Percentiles rank a stretch among this genome's conserved stretches.
phyloP scores from a whole-genome alignment of 805 yeast species.

The Yarrowia sp. region DNA sequence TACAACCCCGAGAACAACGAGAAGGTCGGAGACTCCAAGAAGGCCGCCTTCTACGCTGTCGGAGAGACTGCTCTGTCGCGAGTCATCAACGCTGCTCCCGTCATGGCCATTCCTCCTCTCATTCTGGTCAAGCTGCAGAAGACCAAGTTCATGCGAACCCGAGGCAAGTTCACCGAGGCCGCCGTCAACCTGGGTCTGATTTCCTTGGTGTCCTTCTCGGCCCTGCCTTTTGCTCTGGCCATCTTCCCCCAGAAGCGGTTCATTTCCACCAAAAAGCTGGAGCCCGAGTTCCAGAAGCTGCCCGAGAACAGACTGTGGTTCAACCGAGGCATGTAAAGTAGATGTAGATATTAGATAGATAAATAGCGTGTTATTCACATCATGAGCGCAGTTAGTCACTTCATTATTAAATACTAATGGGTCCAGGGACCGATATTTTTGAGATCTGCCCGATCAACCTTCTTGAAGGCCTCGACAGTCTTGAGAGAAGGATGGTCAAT shows the following conservation, averaged over 20 bases:
- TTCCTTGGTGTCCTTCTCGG: slow-evolving; percentile 82
- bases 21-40: slow-evolving; percentile 70
- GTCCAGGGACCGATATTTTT: slow-evolving; percentile 35
- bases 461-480: slow-evolving; percentile 29
- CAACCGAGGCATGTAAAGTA: slow-evolving; percentile 84
- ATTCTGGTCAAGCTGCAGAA: slow-evolving; percentile 78
- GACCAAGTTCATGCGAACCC: slow-evolving; percentile 65
- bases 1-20: slow-evolving; percentile 50
- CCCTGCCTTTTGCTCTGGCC: slow-evolving; percentile 92
- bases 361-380: background rate
- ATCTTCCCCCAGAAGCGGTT: slow-evolving; percentile 90
- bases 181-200: slow-evolving; percentile 84
- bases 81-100: slow-evolving; percentile 94
- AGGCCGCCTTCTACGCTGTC: slow-evolving; percentile 91
- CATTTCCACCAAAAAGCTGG: slow-evolving; percentile 66
- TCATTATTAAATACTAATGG: slow-evolving; percentile 10
- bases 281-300: slow-evolving; percentile 61
- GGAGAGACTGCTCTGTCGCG: slow-evolving; percentile 96
- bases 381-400: too few species aligned
- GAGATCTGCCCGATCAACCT: slow-evolving; percentile 18
- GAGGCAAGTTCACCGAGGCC: slow-evolving; percentile 68
- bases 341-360: slow-evolving; percentile 22
- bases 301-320: slow-evolving; percentile 77
- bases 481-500: slow-evolving; percentile 34
- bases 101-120: slow-evolving; percentile 96